phyloP scores from a whole-genome alignment of 768 basidiomycete species.

The Mycena crocata region DNA sequence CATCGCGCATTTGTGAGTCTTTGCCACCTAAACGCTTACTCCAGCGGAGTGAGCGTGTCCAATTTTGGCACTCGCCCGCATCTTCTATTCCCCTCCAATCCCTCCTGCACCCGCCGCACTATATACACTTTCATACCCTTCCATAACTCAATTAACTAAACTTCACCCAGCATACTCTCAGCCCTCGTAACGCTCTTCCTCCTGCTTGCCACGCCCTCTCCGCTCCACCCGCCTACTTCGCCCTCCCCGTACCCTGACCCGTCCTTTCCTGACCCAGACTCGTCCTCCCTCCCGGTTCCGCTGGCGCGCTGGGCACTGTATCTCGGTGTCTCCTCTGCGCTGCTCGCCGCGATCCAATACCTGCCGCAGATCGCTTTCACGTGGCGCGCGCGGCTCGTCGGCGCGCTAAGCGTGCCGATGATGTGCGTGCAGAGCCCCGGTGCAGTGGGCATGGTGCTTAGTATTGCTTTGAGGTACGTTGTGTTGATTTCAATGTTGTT shows the following conservation, averaged over 20 bases:
- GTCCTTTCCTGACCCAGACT: slow-evolving; percentile 47
- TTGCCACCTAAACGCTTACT: background rate
- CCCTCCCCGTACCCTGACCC: slow-evolving; percentile 52
- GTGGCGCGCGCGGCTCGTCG: slow-evolving; percentile 82
- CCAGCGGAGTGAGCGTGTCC: background rate
- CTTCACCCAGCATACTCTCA: slow-evolving; percentile 60
- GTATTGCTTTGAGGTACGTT: slow-evolving; percentile 75
- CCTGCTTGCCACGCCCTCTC: slow-evolving; percentile 55
- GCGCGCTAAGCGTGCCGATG: slow-evolving; percentile 93
- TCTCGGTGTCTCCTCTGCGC: slow-evolving; percentile 83
- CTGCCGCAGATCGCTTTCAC: slow-evolving; percentile 88
- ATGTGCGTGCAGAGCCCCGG: slow-evolving; percentile 97
- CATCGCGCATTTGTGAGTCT: slow-evolving; percentile 76
- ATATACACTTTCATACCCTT: background rate
- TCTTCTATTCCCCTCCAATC: background rate
- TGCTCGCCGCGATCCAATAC: slow-evolving; percentile 88
- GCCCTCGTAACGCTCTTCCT: slow-evolving; percentile 73
- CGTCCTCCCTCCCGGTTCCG: slow-evolving; percentile 31
- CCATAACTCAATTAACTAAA: slow-evolving; percentile 5
- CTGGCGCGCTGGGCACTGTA: slow-evolving; percentile 79
- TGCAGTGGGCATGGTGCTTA: slow-evolving; percentile 86
- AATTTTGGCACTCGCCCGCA: no score
- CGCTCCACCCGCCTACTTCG: slow-evolving; percentile 46
- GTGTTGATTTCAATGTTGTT: background rate
- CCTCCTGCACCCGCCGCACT: background rate